Percentiles rank a stretch among this genome's conserved stretches.
Evolutionary conservation across 2,329 filamentous ascomycete genomes (phyloP).

Genomic region (Aquanectria penicillioides): DNA sequence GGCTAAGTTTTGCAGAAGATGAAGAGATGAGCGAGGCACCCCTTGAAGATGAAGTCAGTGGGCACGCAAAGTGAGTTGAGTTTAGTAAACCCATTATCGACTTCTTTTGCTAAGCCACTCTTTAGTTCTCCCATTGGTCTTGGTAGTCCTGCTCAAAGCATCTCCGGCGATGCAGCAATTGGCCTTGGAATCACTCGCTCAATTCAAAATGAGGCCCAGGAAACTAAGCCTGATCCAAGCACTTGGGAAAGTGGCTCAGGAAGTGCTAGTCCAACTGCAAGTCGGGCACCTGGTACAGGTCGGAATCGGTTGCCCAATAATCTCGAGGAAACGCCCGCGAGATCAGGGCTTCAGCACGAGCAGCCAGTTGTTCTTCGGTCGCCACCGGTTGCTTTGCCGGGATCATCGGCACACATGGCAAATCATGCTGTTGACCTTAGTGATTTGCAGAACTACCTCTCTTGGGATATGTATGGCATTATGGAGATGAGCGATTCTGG

Average conservation of each 20-base stretch:
- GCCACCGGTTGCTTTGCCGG: constrained; percentile 27
- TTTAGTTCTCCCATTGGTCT: constrained; percentile 28
- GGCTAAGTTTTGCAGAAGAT: constrained; percentile 42
- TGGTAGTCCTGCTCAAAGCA: constrained; percentile 35
- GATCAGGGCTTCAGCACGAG: constrained; percentile 50
- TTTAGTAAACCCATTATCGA: not conserved
- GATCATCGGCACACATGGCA: constrained; percentile 43
- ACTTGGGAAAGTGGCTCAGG: constrained; percentile 23
- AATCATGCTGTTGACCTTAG: constrained; percentile 50
- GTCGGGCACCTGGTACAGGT: constrained; percentile 21
- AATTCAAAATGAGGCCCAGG: constrained; percentile 31
- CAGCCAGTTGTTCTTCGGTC: constrained; percentile 44
- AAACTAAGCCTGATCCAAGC: constrained; percentile 32
- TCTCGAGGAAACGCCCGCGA: constrained; percentile 36
- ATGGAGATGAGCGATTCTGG: constrained; percentile 52
- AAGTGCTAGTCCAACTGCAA: constrained; percentile 27
- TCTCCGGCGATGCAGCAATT: constrained; percentile 34
- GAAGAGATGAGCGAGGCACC: constrained; percentile 40
- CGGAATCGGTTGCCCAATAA: constrained; percentile 21
- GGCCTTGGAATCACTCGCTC: constrained; percentile 36
- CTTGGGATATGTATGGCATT: constrained; percentile 54
- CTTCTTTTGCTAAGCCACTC: constrained; percentile 13
- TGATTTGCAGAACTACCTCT: constrained; percentile 51
- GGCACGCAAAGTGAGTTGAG: constrained; percentile 30
- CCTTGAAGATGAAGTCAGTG: constrained; percentile 22